Conservation (phyloP, 2,329 filamentous ascomycete species). For the Metarhizium rileyi region DNA sequence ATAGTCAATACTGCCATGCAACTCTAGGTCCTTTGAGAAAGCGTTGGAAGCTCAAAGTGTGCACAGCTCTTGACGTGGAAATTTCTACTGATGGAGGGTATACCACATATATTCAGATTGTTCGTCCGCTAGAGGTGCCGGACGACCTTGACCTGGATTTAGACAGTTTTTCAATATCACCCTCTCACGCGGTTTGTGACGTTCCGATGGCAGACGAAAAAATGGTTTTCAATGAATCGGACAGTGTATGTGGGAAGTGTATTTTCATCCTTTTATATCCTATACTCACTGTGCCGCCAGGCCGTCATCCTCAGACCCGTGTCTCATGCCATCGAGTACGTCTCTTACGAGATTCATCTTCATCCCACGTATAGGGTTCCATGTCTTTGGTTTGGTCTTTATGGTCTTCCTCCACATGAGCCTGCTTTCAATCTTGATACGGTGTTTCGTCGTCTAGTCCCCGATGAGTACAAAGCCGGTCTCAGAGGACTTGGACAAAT, state of each 20-base stretch:
- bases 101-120: conserved; percentile 46
- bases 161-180: conserved; percentile 34
- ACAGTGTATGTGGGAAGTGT: conserved; percentile 32
- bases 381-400: conserved; percentile 65
- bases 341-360: conserved; percentile 65
- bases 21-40: conserved; percentile 44
- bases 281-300: conserved; percentile 22
- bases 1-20: conserved; percentile 47
- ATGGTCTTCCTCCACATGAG: conserved; percentile 45
- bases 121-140: conserved; percentile 39
- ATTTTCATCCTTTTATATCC: conserved; percentile 3
- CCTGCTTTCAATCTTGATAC: conserved; percentile 54
- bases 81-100: conserved; percentile 33
- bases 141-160: conserved; percentile 37
- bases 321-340: conserved; percentile 31
- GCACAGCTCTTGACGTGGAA: conserved; percentile 38
- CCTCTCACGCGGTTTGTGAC: conserved; percentile 10
- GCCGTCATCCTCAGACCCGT: conserved; percentile 27
- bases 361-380: conserved; percentile 68
- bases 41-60: conserved; percentile 45
- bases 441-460: conserved; percentile 62
- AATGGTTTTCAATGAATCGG: conserved; percentile 43
- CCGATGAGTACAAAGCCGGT: conserved; percentile 50
- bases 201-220: conserved; percentile 27
- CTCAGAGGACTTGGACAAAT: conserved; percentile 54